Conservation (phyloP, 2,329 filamentous ascomycete species). For the Trichophyton benhamiae region DNA sequence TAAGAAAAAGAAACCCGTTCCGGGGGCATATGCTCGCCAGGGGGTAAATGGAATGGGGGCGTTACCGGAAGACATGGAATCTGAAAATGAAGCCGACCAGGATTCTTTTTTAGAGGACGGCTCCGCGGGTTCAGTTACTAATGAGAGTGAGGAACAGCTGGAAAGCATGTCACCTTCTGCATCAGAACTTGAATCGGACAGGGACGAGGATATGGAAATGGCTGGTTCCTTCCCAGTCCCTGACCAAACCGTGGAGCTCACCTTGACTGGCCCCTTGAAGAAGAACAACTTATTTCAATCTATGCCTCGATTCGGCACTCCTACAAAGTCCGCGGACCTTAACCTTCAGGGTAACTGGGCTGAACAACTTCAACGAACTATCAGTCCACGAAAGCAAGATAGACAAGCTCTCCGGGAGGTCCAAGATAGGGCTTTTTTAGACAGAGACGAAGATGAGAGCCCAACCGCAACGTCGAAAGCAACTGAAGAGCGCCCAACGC, state of each 20-base stretch:
- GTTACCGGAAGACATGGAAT: conserved; percentile 30
- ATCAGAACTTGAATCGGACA: conserved; percentile 50
- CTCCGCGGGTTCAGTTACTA: conserved; percentile 67
- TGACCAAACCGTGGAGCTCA: conserved; percentile 65
- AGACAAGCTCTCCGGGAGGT: conserved; percentile 57
- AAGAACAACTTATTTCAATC: conserved; percentile 11
- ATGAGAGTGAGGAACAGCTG: conserved; percentile 9
- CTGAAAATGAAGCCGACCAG: conserved; percentile 33
- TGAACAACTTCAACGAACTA: conserved; percentile 82
- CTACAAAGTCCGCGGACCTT: conserved; percentile 20
- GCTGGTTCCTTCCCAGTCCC: conserved; percentile 64
- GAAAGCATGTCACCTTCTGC: conserved; percentile 21
- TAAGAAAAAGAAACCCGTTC: conserved; percentile 43
- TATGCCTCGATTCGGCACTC: conserved; percentile 10
- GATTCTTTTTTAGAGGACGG: conserved; percentile 88
- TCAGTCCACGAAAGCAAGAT: conserved; percentile 87
- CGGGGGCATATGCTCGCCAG: conserved; percentile 67
- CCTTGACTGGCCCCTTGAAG: conserved; percentile 32
- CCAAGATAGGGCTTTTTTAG: conserved; percentile 47
- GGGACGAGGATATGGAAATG: conserved; percentile 69
- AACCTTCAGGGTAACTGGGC: conserved; percentile 74
- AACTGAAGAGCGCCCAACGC: conserved; percentile 33
- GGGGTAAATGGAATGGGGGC: conserved; percentile 37
- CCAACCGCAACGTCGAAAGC: conserved; percentile 15
- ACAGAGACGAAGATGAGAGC: conserved; percentile 30